Base-by-base conservation (phyloP, 2,329 filamentous ascomycete genomes). In the Pseudocercospora macadamiae region DNA sequence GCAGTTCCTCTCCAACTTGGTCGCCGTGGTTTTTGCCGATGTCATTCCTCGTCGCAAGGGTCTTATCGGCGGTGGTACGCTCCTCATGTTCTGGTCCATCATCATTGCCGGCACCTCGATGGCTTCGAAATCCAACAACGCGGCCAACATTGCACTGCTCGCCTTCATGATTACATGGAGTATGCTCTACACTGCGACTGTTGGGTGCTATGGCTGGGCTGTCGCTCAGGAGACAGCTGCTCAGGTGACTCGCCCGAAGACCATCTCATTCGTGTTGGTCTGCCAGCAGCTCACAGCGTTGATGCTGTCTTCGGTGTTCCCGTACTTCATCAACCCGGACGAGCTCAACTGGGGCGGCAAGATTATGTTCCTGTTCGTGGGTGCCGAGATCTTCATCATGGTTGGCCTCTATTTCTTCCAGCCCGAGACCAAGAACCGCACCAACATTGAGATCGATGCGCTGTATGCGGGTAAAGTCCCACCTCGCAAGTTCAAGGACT, bases 361-460 rank as follows among this genome's bases (percentile, higher is more conserved):
- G 60, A 65, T 75, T 57, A 74, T 75, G 71, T 75, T 75, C 45
- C 14, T 75, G 21, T 75, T 75, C 51, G 73, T 73, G 4, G 71
- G 61, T 0, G 72, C 73, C 0, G 73, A 75, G 62, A 54, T 73
- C 1, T 65, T 75, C 23, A 73, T 75, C 18, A 66, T 75, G 4
- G 61, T 54, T 1, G 59, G 48, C 0, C 59, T 75, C 2, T 75
- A 69, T 26, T 73, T 72, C 63, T 68, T 74, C 57, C 74, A 75
- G 59, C 73, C 74, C 3, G 73, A 75, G 68, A 75, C 73, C 0
- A 75, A 75, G 70, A 75, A 75, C 64, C 67, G 73, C 19, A 74
- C 70, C 1, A 72, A 74, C 12, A 63, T 70, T 7, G 73, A 75
- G 3, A 73, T 75, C 18, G 73, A 75, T 18, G 62, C 60, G 4